Evolutionary conservation across 2,329 filamentous ascomycete genomes (phyloP), one percentile per base, ranked within the genome.

Genomic region (Pseudocercospora vitis): DNA sequence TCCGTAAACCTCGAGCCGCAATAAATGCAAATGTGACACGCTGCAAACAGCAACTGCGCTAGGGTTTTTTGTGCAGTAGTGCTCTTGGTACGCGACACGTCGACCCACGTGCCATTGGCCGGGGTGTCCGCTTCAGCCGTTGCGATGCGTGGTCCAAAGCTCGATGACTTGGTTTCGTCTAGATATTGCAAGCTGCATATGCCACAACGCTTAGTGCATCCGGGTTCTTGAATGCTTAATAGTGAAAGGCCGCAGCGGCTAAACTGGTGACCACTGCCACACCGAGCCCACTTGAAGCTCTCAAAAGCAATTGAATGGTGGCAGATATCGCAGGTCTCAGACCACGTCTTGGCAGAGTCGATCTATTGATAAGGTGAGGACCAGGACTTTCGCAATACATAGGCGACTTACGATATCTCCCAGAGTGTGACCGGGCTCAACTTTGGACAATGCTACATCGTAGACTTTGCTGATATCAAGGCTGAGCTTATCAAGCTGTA

Each of bases 271-370:
- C 78, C 79, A 42, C 73, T 72, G 1, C 60, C 62, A 62, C 81
- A 84, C 35, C 73, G 70, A 0, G 78, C 78, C 62, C 74, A 74
- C 1, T 62, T 63, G 8, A 76, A 62, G 44, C 76, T 77, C 44
- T 73, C 71, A 65, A 82, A 79, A 0, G 69, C 67, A 33, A 83
- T 76, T 0, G 68, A 65, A 3, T 71, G 65, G 12, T 72, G 66
- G 59, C 81, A 84, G 48, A 82, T 76, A 12, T 77, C 73, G 60
- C 81, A 84, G n/a, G 58, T 63, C 57, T 83, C 81, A 21, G 68
- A 71, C 7, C 72, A 51, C 1, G n/a, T 26, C 24, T 21, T 48
- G 53, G 47, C 53, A 3, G 49, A 56, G n/a, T 35, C 23, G 21
- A 46, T 48, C 46, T 37, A 23, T 12, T 12, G 16, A n/a, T 6